phyloP scores from a whole-genome alignment of 345 rosid species.

The Corchorus olitorius region DNA sequence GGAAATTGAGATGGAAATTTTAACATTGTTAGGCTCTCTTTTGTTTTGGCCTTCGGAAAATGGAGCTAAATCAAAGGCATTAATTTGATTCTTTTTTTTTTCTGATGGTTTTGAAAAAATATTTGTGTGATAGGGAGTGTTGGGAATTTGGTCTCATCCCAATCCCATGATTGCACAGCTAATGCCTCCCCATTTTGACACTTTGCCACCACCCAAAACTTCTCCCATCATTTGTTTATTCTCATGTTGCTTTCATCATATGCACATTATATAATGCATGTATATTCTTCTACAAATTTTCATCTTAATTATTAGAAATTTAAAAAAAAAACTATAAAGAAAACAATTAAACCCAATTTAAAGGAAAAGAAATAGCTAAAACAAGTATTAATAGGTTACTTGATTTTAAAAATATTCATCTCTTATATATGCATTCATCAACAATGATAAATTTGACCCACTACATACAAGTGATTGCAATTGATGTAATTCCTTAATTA shows the following conservation, averaged over 20 bases:
- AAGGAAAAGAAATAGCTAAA: background rate
- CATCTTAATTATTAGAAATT: background rate
- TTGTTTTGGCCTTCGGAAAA: background rate
- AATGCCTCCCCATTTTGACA: background rate
- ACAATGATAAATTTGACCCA: background rate
- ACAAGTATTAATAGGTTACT: background rate
- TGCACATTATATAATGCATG: background rate
- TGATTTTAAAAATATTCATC: background rate
- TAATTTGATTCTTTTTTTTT: background rate
- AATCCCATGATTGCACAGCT: conserved; percentile 6
- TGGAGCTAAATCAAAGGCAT: background rate
- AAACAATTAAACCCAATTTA: background rate
- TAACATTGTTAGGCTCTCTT: background rate
- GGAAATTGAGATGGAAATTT: background rate
- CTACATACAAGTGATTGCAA: background rate
- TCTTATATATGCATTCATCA: too few relatives aligned
- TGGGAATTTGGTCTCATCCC: background rate
- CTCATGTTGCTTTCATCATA: conserved; percentile 8
- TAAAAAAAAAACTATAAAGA: too few relatives aligned
- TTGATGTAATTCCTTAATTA: background rate
- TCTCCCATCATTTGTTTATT: background rate
- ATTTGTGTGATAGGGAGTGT: background rate
- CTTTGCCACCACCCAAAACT: background rate
- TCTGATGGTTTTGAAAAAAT: background rate
- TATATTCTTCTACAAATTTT: background rate